A percentile compares a stretch with the other conserved stretches of the same genome.
Evolutionary conservation across 208 protist species (phyloP).

Genomic region (Novymonas esmeraldas): DNA sequence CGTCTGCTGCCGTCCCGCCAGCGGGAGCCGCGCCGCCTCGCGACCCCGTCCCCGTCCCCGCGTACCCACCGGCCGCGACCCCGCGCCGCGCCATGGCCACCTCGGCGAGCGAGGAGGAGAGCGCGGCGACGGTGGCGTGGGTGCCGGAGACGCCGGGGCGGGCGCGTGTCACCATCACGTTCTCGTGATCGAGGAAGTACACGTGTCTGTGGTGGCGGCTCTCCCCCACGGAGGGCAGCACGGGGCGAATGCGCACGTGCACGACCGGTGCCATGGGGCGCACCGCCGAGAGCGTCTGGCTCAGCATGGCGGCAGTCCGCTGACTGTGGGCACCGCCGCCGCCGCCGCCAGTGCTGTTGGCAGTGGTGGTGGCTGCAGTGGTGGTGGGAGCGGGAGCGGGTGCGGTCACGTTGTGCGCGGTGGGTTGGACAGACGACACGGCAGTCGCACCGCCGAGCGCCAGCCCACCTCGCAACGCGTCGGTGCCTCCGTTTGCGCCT

Average conservation of each 20-base stretch:
- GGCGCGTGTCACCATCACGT: conserved; percentile 58
- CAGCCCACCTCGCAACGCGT: conserved; percentile 1
- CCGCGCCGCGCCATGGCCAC: not conserved
- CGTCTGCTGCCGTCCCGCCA: too few relatives aligned
- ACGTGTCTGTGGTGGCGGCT: conserved; percentile 53
- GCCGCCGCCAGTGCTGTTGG: too few relatives aligned
- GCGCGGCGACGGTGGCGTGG: not conserved
- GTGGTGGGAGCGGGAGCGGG: not conserved
- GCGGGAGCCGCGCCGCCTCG: not conserved
- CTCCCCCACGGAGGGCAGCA: conserved; percentile 71
- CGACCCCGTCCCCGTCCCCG: too few relatives aligned
- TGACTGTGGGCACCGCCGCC: conserved; percentile 6
- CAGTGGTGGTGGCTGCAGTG: not conserved
- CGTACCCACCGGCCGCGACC: too few relatives aligned
- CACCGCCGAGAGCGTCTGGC: conserved; percentile 20
- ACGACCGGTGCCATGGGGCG: conserved; percentile 59
- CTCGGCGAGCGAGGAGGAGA: not conserved
- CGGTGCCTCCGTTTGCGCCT: conserved; percentile 2
- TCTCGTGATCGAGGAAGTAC: conserved; percentile 83
- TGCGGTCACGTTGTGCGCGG: not conserved
- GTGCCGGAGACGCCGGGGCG: not conserved
- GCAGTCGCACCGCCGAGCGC: not conserved
- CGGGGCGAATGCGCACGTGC: conserved; percentile 80
- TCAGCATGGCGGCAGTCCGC: conserved; percentile 19
- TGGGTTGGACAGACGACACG: not conserved